These are phyloP conservation scores for Phialophora macrospora DNA, from an alignment of 2,329 filamentous ascomycete genomes.

Conservation along the genomic window DNA sequence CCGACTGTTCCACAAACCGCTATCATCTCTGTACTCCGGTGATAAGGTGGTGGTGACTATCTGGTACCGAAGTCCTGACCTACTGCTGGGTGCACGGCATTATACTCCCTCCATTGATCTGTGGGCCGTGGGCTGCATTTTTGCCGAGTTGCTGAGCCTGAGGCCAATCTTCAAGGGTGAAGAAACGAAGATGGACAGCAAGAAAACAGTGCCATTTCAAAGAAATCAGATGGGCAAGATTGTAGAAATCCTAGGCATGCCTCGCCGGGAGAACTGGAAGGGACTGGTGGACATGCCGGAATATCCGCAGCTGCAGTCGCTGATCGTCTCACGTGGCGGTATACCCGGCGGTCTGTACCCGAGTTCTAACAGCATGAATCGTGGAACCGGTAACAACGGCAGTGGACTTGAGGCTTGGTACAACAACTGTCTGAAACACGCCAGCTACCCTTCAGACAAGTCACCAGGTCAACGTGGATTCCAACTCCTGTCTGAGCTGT, in stretches of 20 bases:
- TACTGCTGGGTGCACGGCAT: constrained; percentile 89
- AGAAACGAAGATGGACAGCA: constrained; percentile 98
- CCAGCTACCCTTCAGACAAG: constrained; percentile 57
- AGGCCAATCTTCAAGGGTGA: constrained; percentile 98
- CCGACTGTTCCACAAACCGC: constrained; percentile 88
- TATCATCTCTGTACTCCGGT: constrained; percentile 87
- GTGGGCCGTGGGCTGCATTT: constrained; percentile 98
- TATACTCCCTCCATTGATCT: constrained; percentile 97
- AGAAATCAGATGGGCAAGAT: constrained; percentile 99
- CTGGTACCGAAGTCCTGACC: constrained; percentile 95
- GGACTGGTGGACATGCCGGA: constrained; percentile 85
- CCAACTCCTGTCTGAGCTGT: constrained; percentile 76
- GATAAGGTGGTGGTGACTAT: constrained; percentile 99
- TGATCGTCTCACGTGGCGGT: constrained; percentile 51
- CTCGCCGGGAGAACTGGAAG: constrained; percentile 87
- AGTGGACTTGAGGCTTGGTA: constrained; percentile 79
- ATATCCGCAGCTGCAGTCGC: constrained; percentile 69
- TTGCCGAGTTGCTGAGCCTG: constrained; percentile 87
- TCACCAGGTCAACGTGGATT: constrained; percentile 77
- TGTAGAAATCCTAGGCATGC: constrained; percentile 91
- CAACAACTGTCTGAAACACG: constrained; percentile 69
- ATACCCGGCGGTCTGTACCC: constrained; percentile 40
- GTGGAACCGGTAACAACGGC: constrained; percentile 56
- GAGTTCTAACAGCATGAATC: constrained; percentile 44
- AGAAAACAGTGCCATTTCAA: constrained; percentile 97